Evolutionary conservation across 2,329 filamentous ascomycete genomes (phyloP).

Genomic region (Trichoderma sp.): DNA sequence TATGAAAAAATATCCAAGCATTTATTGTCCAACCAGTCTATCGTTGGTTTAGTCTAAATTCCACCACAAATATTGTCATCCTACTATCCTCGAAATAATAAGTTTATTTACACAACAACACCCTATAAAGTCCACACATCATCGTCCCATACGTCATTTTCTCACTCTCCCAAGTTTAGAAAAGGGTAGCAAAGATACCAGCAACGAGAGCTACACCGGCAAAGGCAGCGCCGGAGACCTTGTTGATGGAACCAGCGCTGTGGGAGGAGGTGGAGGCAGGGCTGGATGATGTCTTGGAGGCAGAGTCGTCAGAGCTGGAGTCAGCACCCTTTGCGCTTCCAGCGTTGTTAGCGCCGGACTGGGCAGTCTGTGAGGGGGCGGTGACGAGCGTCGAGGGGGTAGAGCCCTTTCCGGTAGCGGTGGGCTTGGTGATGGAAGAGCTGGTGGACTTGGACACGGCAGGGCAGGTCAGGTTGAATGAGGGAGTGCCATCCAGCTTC

Average conservation of each 20-base stretch:
- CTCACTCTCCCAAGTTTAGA: slow-evolving; percentile 22
- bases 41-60: slow-evolving; percentile 18
- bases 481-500: slow-evolving; percentile 52
- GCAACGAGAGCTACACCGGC: slow-evolving; percentile 27
- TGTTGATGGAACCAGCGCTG: slow-evolving; percentile 8
- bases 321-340: neutral
- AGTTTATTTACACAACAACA: slow-evolving; percentile 16
- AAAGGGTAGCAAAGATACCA: slow-evolving; percentile 22
- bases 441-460: slow-evolving; percentile 36
- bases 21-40: slow-evolving; percentile 22
- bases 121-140: neutral
- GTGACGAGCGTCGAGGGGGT: slow-evolving; percentile 20
- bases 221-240: slow-evolving; percentile 27
- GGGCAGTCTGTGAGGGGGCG: slow-evolving; percentile 8
- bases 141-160: neutral
- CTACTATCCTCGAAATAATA: slow-evolving; percentile 1
- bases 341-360: slow-evolving; percentile 12
- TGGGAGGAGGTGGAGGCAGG: slow-evolving; percentile 8
- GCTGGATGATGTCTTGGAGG: slow-evolving; percentile 13
- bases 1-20: slow-evolving; percentile 6
- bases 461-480: slow-evolving; percentile 58
- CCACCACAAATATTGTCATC: neutral
- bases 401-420: slow-evolving; percentile 7
- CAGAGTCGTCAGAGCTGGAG: slow-evolving; percentile 11
- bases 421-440: slow-evolving; percentile 9